Evolutionary conservation across 371 early-diverging fungal genomes (phyloP).

Genomic region (Actinomortierella wolfii): DNA sequence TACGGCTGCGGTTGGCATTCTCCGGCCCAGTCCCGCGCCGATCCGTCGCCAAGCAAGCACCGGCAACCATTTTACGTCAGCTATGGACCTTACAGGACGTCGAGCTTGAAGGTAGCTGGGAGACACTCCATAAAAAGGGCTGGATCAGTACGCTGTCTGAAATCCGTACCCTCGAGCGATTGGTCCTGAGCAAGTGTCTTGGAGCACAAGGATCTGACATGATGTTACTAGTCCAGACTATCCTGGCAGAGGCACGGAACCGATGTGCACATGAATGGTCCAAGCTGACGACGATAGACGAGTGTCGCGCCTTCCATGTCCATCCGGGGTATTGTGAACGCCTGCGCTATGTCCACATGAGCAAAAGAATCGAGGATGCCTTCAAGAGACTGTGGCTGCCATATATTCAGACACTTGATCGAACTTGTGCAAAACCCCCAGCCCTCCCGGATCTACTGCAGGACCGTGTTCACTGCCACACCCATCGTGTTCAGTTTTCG

Average conservation of each 20-base stretch:
- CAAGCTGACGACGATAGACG: no score
- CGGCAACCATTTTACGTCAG: constrained; percentile 12
- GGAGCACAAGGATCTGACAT: no score
- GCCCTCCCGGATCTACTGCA: no score
- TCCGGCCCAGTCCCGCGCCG: constrained; percentile 41
- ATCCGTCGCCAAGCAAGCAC: constrained; percentile 28
- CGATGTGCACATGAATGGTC: no score
- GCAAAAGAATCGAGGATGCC: constrained; percentile 27
- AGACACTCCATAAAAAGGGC: constrained; percentile 22
- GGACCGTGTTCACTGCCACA: no score
- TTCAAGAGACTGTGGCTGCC: constrained; percentile 14
- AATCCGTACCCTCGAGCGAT: constrained; percentile 14
- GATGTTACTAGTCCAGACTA: no score
- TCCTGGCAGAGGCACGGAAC: no score
- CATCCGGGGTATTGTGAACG: not conserved
- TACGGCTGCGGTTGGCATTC: constrained; percentile 26
- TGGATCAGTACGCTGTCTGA: constrained; percentile 19
- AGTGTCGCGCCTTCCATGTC: no score
- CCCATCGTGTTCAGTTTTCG: no score
- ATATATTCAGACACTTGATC: no score
- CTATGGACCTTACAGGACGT: constrained; percentile 20
- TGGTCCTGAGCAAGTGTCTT: constrained; percentile 26
- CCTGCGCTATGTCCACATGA: constrained; percentile 36
- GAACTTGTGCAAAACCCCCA: no score
- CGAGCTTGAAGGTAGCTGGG: constrained; percentile 41